Percentiles rank a stretch among this genome's conserved stretches.
These are phyloP conservation scores for Schoenoplectus tabernaemontani DNA, from an alignment of 202 grass and related monocot species.

Conservation along the genomic window DNA sequence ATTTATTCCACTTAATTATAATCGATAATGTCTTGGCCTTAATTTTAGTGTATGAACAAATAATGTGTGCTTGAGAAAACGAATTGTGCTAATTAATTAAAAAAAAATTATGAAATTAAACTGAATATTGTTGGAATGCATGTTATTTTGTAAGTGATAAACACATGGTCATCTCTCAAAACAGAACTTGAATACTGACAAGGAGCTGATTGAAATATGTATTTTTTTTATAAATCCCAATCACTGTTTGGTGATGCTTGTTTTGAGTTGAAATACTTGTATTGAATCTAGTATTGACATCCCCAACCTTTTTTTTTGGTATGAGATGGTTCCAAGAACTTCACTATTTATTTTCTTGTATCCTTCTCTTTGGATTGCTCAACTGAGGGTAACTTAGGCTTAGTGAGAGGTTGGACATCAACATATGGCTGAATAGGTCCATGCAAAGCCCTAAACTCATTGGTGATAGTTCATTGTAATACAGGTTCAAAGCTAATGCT, in stretches of 20 bases:
- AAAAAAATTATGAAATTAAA: not conserved
- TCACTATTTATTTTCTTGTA: too few relatives aligned
- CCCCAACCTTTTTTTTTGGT: not conserved
- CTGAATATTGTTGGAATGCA: not conserved
- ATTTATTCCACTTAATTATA: not conserved
- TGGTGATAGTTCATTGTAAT: not conserved
- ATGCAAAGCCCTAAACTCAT: not conserved
- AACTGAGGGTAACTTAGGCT: not conserved
- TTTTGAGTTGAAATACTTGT: not conserved
- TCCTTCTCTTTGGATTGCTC: not conserved
- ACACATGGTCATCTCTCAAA: not conserved
- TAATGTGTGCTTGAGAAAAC: not conserved
- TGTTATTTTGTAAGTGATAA: not conserved
- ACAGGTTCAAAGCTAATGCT: too few relatives aligned
- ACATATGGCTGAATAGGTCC: not conserved
- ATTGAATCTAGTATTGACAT: not conserved
- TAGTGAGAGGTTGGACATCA: not conserved
- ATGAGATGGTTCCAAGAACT: not conserved
- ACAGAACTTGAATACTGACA: not conserved
- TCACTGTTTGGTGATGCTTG: not conserved
- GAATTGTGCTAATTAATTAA: not conserved
- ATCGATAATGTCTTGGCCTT: not conserved
- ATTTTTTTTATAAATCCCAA: not conserved
- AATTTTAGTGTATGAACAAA: not conserved
- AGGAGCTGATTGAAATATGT: not conserved